Base-by-base conservation (phyloP, 2,329 filamentous ascomycete genomes). In the Aspergillus udagawae region DNA sequence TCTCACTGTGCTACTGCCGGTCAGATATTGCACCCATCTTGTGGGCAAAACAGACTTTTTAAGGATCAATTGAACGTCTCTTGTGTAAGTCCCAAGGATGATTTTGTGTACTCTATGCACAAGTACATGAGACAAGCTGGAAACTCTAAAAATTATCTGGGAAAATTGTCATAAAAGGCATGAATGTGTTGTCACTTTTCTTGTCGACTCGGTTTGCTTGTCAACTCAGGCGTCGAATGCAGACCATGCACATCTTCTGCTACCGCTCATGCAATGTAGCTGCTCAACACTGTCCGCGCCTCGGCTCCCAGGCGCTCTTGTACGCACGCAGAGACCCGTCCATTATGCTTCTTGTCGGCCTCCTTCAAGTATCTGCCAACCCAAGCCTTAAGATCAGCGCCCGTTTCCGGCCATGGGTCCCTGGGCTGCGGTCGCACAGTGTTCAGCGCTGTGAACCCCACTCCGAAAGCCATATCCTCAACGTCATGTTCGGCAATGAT, bases 381-480 rank as follows among this genome's bases (percentile, higher is more conserved):
- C 93, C 93, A 99, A 9, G 71, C 74, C 72, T 88, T 89, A 53
- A 91, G 79, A 58, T 92, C 89, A 54, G 92, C 87, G 4, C 85
- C 83, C 14, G 96, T 86, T 60, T 97, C 89, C 0, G 92, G 89
- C 80, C 92, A 97, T 21, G 92, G 89, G 71, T 97, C 94, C 52
- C 82, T 82, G 1, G 84, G 77, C 3, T 85, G 79, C 58, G 86
- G 86, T 72, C 88, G 91, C 78, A 93, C 94, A 0, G 93, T 97
- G 77, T 93, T 96, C 61, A 99, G 83, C 32, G 90, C 88, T 0
- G 94, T 97, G 76, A 96, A 99, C 8, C 92, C 93, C 63, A 97
- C 87, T 27, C 94, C 94, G 69, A 99, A 99, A 28, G 91, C 88
- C 64, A 97, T 86, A 72, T 99, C 94, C 67, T 99, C 94, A 27